Evolutionary conservation across 2,329 filamentous ascomycete species (phyloP).

Genomic region (Furcasterigmium sp.): DNA sequence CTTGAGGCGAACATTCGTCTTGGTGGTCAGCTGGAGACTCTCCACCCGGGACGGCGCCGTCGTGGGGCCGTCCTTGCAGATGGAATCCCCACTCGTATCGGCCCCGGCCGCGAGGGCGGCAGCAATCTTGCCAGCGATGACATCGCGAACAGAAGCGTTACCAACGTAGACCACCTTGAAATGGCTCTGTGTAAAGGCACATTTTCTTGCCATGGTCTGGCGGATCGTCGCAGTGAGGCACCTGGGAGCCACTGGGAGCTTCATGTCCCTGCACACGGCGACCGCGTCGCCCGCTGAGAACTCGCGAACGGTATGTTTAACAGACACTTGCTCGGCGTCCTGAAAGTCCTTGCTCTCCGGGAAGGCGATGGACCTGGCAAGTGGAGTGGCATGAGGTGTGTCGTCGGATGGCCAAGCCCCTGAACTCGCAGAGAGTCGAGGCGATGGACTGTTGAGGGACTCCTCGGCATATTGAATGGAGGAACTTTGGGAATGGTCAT

Average conservation of each 20-base stretch:
- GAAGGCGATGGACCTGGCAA: slow-evolving; percentile 36
- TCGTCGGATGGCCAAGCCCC: not conserved
- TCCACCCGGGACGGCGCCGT: too few relatives aligned
- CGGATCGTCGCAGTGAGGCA: slow-evolving; percentile 36
- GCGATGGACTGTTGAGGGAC: slow-evolving; percentile 37
- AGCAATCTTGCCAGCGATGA: slow-evolving; percentile 41
- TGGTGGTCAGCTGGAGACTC: slow-evolving; percentile 10
- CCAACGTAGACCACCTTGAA: slow-evolving; percentile 45
- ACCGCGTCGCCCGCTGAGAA: slow-evolving; percentile 34
- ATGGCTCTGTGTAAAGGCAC: slow-evolving; percentile 37
- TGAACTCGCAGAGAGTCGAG: slow-evolving; percentile 6
- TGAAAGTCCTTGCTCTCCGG: slow-evolving; percentile 30
- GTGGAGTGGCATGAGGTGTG: slow-evolving; percentile 5
- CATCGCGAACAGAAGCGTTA: slow-evolving; percentile 29
- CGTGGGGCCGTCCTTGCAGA: too few relatives aligned
- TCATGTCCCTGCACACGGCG: slow-evolving; percentile 19
- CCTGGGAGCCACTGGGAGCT: slow-evolving; percentile 24
- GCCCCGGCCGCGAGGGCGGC: slow-evolving; percentile 38
- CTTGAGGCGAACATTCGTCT: slow-evolving; percentile 32
- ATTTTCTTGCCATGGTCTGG: slow-evolving; percentile 42
- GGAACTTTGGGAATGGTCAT: slow-evolving; percentile 20
- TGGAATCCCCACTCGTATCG: too few relatives aligned
- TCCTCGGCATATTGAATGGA: slow-evolving; percentile 46
- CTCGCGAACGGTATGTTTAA: slow-evolving; percentile 39
- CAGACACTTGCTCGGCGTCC: slow-evolving; percentile 32